A percentile compares a stretch with the other conserved stretches of the same genome.
These are phyloP conservation scores for Herpetomonas samuelpessoai DNA, from an alignment of 208 protist genomes.

Conservation along the genomic window DNA sequence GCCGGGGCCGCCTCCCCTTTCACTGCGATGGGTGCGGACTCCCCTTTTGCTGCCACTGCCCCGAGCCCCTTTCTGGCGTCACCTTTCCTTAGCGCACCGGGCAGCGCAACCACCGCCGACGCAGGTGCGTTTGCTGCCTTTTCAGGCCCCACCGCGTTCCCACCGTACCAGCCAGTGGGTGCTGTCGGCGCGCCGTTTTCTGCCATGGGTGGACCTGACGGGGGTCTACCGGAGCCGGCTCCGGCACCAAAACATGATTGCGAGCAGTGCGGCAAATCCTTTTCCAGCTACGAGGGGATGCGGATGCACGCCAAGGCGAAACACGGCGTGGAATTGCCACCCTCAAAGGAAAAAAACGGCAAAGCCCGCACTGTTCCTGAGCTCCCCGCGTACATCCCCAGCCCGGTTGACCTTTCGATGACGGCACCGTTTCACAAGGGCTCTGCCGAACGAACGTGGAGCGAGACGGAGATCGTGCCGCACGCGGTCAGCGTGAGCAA, in stretches of 20 bases:
- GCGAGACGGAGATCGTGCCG: slow-evolving; percentile 65
- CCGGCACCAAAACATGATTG: slow-evolving; percentile 43
- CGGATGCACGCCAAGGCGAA: slow-evolving; percentile 86
- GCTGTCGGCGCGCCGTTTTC: neutral
- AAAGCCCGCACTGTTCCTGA: slow-evolving; percentile 25
- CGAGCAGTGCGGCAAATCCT: slow-evolving; percentile 51
- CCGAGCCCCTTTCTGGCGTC: slow-evolving; percentile 13
- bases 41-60: slow-evolving; percentile 7
- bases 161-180: neutral
- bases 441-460: slow-evolving; percentile 32
- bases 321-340: slow-evolving; percentile 55
- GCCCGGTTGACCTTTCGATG: slow-evolving; percentile 81
- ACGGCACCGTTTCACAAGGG: slow-evolving; percentile 71
- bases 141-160: neutral
- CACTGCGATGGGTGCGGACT: neutral
- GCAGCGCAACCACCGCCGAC: neutral
- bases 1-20: slow-evolving; percentile 2
- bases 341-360: slow-evolving; percentile 13
- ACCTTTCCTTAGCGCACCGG: slow-evolving; percentile 7
- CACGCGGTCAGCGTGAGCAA: slow-evolving; percentile 75
- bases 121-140: neutral
- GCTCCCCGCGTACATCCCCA: slow-evolving; percentile 85
- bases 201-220: slow-evolving; percentile 3
- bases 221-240: slow-evolving; percentile 11
- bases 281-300: slow-evolving; percentile 54